Percentiles rank a stretch among this genome's conserved stretches.
phyloP scores from a whole-genome alignment of 331 rosid genomes.

The Rhamnella rubrinervis region DNA sequence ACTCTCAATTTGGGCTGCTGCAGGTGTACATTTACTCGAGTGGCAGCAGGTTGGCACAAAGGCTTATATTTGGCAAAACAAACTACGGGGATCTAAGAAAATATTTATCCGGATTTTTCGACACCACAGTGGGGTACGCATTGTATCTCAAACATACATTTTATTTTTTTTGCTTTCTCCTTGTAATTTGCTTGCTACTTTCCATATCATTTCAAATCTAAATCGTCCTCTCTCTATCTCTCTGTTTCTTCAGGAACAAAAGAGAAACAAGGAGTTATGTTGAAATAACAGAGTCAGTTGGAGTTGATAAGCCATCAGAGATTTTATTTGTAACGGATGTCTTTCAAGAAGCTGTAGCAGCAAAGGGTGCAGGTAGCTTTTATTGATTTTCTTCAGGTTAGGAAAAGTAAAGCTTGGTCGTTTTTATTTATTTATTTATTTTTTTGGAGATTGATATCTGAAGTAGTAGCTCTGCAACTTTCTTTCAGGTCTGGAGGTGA shows the following conservation, averaged over 20 bases:
- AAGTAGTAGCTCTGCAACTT: background rate
- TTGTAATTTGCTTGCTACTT: background rate
- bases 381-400: too few species aligned
- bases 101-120: constrained; percentile 86
- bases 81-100: constrained; percentile 83
- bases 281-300: constrained; percentile 73
- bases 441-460: background rate
- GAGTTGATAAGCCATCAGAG: constrained; percentile 84
- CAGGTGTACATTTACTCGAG: constrained; percentile 98
- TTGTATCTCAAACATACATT: background rate
- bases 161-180: constrained; percentile 11
- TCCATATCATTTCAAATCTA: background rate
- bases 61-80: constrained; percentile 84
- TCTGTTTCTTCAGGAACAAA: constrained; percentile 65
- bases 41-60: constrained; percentile 97
- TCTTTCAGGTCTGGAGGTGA: constrained; percentile 77
- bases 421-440: background rate
- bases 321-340: constrained; percentile 85
- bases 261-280: constrained; percentile 70
- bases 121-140: constrained; percentile 85
- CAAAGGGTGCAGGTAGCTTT: constrained; percentile 82
- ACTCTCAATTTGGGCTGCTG: constrained; percentile 28
- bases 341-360: constrained; percentile 88
- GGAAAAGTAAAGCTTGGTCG: background rate
- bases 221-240: background rate